phyloP scores from a whole-genome alignment of 2,329 filamentous ascomycete genomes.

The Ophiostoma perfectum region DNA sequence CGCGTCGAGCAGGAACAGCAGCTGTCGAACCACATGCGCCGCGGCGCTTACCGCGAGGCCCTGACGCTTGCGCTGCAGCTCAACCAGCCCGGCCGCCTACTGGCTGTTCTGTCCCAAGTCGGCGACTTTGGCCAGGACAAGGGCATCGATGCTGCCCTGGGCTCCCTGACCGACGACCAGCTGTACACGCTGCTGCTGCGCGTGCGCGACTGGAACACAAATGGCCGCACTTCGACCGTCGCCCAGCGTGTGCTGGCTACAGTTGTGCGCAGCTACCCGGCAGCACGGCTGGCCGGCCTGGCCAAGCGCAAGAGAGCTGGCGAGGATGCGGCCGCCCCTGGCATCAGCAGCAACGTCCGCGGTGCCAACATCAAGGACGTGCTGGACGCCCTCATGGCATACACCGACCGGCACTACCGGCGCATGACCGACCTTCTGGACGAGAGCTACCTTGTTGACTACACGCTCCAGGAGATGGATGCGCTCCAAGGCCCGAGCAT shows the following conservation, averaged over 20 bases:
- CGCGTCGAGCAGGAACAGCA: constrained; percentile 88
- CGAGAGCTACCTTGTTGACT: constrained; percentile 91
- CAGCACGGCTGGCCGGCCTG: constrained; percentile 66
- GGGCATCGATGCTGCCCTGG: constrained; percentile 78
- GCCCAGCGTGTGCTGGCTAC: constrained; percentile 80
- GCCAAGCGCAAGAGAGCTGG: constrained; percentile 36
- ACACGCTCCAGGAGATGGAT: constrained; percentile 91
- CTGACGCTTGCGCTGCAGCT: constrained; percentile 88
- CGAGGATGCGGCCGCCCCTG: constrained; percentile 37
- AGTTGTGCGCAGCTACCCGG: constrained; percentile 74
- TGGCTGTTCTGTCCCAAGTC: constrained; percentile 70
- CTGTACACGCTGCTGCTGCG: constrained; percentile 76
- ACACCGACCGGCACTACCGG: constrained; percentile 90
- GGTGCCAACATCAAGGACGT: constrained; percentile 67
- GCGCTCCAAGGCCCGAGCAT: constrained; percentile 45
- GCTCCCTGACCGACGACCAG: constrained; percentile 74
- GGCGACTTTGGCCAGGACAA: constrained; percentile 40
- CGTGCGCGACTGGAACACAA: constrained; percentile 95
- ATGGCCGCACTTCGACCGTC: constrained; percentile 76
- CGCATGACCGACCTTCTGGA: constrained; percentile 84
- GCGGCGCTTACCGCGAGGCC: constrained; percentile 84
- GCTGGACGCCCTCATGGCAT: constrained; percentile 77
- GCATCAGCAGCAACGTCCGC: constrained; percentile 42
- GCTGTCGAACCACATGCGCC: constrained; percentile 84
- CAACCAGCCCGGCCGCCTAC: constrained; percentile 84